Evolutionary conservation across 371 early-diverging fungal genomes (phyloP).

Genomic region (Thermomucor indicae-seudaticae): DNA sequence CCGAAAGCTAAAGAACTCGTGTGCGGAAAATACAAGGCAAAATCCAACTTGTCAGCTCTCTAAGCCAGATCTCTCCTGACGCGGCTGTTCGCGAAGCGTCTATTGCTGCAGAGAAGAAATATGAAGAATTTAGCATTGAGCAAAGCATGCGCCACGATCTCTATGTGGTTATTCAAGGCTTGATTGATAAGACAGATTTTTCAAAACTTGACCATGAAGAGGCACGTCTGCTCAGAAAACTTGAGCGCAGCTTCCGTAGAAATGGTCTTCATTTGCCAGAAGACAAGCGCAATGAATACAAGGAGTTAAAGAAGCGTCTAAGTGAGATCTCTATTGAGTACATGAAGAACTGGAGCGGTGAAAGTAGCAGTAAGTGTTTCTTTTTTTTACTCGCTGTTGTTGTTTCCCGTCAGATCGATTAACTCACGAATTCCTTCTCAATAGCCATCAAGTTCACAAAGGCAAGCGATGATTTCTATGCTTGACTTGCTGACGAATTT

Average conservation of each 20-base stretch:
- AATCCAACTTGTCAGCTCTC: constrained; percentile 48
- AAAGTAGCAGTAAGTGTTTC: constrained; percentile 40
- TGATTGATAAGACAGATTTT: constrained; percentile 51
- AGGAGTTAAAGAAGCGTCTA: constrained; percentile 60
- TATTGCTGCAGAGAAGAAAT: constrained; percentile 56
- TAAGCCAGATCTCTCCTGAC: constrained; percentile 66
- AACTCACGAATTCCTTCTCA: neutral
- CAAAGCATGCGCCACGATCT: constrained; percentile 76
- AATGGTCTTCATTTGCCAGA: constrained; percentile 67
- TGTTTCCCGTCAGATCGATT: neutral
- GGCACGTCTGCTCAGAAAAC: constrained; percentile 60
- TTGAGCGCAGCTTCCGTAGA: constrained; percentile 60
- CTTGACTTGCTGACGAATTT: constrained; percentile 21
- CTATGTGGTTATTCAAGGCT: constrained; percentile 56
- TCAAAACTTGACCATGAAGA: constrained; percentile 54
- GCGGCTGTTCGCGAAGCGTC: constrained; percentile 70
- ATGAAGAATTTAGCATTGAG: constrained; percentile 72
- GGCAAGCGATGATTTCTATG: constrained; percentile 19
- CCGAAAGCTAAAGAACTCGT: neutral
- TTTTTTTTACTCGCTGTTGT: neutral
- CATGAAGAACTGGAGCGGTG: constrained; percentile 60
- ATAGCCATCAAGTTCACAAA: constrained; percentile 42
- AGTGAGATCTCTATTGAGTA: constrained; percentile 66
- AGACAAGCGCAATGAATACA: constrained; percentile 58
- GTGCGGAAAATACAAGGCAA: constrained; percentile 18